These are phyloP conservation scores for Botrytis porri DNA, from an alignment of 2,329 filamentous ascomycete genomes.

Conservation along the genomic window DNA sequence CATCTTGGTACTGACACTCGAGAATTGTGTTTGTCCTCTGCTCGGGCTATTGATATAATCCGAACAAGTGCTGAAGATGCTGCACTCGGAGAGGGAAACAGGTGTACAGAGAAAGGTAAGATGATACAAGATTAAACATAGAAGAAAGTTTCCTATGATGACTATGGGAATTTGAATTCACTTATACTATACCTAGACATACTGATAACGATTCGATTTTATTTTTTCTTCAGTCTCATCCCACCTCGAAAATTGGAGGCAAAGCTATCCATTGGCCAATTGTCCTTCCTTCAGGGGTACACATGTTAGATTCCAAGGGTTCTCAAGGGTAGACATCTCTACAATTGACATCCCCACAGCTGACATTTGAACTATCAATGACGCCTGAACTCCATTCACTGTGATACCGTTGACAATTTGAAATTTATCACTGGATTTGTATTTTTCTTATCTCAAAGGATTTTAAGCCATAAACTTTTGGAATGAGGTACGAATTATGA, in stretches of 20 bases:
- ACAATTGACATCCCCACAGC: slow-evolving; percentile 2
- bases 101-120: background rate
- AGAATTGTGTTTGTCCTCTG: background rate
- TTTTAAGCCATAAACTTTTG: background rate
- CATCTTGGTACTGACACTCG: slow-evolving; percentile 19
- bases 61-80: background rate
- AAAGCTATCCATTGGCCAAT: background rate
- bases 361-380: background rate
- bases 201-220: background rate
- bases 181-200: background rate
- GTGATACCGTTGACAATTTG: background rate
- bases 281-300: background rate
- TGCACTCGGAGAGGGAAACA: background rate
- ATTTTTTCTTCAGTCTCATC: background rate
- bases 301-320: background rate
- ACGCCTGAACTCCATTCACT: background rate
- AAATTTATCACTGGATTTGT: slow-evolving; percentile 8
- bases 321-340: background rate
- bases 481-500: background rate
- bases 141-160: background rate
- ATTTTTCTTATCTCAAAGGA: background rate
- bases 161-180: background rate
- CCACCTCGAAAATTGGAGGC: background rate
- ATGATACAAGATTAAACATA: background rate
- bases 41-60: background rate